Conservation (phyloP, 768 basidiomycete genomes). For the Austroboletus festivus region DNA sequence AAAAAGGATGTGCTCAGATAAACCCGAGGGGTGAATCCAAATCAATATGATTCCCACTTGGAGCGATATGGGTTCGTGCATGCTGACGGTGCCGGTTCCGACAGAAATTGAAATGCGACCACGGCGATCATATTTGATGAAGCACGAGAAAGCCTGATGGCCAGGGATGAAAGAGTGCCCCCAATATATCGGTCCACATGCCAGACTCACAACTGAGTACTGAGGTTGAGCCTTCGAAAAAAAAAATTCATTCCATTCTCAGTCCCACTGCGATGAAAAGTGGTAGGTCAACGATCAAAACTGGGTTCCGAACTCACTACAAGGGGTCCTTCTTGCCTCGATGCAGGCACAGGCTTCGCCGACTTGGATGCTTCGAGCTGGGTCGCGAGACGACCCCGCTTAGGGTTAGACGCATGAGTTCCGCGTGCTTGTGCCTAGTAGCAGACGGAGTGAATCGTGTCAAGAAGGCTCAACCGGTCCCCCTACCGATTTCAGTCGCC, state of each 20-base stretch:
- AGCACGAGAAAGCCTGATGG: constrained; percentile 37
- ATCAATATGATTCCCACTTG: constrained; percentile 26
- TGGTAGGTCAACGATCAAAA: constrained; percentile 14
- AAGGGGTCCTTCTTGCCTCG: constrained; percentile 38
- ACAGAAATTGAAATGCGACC: constrained; percentile 26
- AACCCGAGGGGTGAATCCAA: constrained; percentile 31
- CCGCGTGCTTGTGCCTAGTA: constrained; percentile 42
- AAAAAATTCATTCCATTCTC: constrained; percentile 21
- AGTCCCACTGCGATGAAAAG: constrained; percentile 42
- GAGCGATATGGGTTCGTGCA: constrained; percentile 21
- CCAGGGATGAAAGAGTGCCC: constrained; percentile 20
- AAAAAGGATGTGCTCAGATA: constrained; percentile 21
- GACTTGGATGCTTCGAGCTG: constrained; percentile 40
- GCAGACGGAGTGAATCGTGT: constrained; percentile 22
- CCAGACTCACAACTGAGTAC: constrained; percentile 19
- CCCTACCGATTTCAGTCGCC: constrained; percentile 54
- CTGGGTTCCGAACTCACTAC: constrained; percentile 40
- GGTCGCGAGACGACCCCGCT: constrained; percentile 41
- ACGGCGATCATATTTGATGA: constrained; percentile 31
- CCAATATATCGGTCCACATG: constrained; percentile 21
- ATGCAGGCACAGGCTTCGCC: constrained; percentile 35
- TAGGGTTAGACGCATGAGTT: constrained; percentile 43
- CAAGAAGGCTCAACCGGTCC: constrained; percentile 9
- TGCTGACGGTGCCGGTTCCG: constrained; percentile 31
- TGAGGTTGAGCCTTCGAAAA: constrained; percentile 20